Base-by-base conservation (phyloP, 805 yeast species). In the Saitoella complicata region DNA sequence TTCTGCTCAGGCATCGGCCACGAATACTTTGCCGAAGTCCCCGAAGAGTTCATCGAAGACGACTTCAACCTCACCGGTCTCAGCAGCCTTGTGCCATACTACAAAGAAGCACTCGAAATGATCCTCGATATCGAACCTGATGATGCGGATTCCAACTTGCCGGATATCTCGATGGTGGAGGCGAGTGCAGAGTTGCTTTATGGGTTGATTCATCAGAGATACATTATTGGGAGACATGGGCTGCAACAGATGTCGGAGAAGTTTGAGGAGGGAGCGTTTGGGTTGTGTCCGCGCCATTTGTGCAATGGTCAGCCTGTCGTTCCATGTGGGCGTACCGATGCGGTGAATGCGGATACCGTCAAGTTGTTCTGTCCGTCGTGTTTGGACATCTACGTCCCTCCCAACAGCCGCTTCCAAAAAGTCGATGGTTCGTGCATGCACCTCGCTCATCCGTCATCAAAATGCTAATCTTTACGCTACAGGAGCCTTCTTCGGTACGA, bases 31-130 rank as follows among this genome's bases (percentile, higher is more conserved):
- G 94, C 87, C 39, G 93, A 87, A 53, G 95, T 91, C 5, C 72
- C 86, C 1, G 85, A 82, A 41, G 95, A 85, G 42, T 91, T 86
- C 61, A 84, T 91, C 49, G 96, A 87, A 55, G 98, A 91, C 62
- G 97, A 91, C 53, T 91, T 91, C 70, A 91, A 91, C 59, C 70
- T 91, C 55, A 87, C 97, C 1, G 96, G 97, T 1, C 69, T 91
- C 43, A 71, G 80, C 32, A 72, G 78, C 51, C 76, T 82, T 47
- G 95, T 91, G 7, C 94, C 96, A 4, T 83, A 78, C 58, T 91
- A 87, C 61, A 68, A 88, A 56, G 94, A 86, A 57, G 95, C 97
- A 1, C 65, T 88, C 49, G 95, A 88, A 62, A 72, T 88, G 53
- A 84, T 91, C 48, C 67, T 88, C 50, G 98, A 88, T 61, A 72